phyloP scores from a whole-genome alignment of 345 rosid species.

The Gossypium rotundifolium region DNA sequence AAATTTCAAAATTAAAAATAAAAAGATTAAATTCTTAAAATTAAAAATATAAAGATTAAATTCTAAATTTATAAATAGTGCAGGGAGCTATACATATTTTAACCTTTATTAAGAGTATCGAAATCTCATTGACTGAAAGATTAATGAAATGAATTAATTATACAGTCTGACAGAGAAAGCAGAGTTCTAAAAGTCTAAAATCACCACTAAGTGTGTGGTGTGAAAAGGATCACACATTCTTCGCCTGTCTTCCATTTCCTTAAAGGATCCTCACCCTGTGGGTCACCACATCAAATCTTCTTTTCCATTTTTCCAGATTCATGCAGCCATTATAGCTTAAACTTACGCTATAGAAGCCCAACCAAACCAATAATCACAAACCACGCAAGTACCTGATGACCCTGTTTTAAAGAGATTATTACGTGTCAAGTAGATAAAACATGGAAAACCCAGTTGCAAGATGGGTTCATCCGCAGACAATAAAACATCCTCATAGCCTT shows the following conservation, averaged over 20 bases:
- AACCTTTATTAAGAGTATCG: neutral
- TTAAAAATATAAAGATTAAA: too few species aligned
- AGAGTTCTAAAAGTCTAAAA: conserved; percentile 1
- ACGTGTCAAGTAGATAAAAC: neutral
- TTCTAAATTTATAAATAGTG: too few species aligned
- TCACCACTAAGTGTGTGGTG: neutral
- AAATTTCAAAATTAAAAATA: too few species aligned
- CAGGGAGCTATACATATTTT: neutral
- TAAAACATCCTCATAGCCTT: conserved; percentile 20
- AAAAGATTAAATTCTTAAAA: too few species aligned
- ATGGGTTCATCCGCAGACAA: conserved; percentile 11
- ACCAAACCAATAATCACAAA: neutral
- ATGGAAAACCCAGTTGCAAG: neutral
- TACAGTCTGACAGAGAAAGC: neutral
- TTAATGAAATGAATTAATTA: neutral
- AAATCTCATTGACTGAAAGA: too few species aligned
- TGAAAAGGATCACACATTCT: neutral
- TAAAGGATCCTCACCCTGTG: conserved; percentile 17
- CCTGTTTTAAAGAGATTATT: neutral
- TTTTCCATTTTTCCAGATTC: neutral
- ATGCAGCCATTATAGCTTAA: neutral
- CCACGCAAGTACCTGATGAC: neutral
- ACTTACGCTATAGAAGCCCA: too few species aligned
- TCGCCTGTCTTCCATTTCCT: conserved; percentile 5
- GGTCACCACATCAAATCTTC: conserved; percentile 33